A percentile compares a stretch with the other conserved stretches of the same genome.
Conservation (phyloP, 2,329 filamentous ascomycete genomes). For the Paecilomyces fulvus region DNA sequence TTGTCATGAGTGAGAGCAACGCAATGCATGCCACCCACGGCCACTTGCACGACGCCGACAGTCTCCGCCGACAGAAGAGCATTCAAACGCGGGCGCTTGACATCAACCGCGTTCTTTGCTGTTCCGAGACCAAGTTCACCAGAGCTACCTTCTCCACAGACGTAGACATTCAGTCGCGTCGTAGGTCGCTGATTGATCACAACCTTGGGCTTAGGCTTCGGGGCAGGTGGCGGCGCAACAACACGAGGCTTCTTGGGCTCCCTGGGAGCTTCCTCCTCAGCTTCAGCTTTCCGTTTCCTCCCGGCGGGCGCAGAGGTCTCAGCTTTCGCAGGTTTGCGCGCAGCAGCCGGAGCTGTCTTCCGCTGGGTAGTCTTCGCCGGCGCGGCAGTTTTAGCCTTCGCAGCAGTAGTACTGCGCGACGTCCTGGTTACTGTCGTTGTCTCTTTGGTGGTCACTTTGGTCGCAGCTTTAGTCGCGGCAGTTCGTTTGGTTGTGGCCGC, state of each 20-base stretch:
- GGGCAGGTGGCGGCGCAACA: constrained; percentile 15
- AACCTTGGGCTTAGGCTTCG: constrained; percentile 25
- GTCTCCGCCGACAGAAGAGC: constrained; percentile 47
- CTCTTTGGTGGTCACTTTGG: background rate
- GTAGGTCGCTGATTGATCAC: constrained; percentile 56
- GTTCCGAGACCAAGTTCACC: constrained; percentile 73
- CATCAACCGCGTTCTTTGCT: constrained; percentile 58
- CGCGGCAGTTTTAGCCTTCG: constrained; percentile 2
- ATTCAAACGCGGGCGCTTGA: constrained; percentile 66
- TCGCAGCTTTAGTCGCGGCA: background rate
- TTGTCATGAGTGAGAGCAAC: constrained; percentile 70
- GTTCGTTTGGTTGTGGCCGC: constrained; percentile 12
- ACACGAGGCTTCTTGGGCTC: constrained; percentile 24
- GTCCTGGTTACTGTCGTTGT: background rate
- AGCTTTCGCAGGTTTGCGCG: constrained; percentile 7
- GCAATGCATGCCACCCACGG: constrained; percentile 75
- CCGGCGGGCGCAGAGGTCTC: constrained; percentile 10
- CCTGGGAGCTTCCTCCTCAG: constrained; percentile 18
- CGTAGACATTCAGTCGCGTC: constrained; percentile 58
- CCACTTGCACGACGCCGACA: constrained; percentile 64
- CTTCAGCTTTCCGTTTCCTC: constrained; percentile 29
- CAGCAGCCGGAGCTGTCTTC: constrained; percentile 10
- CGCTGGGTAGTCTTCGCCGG: constrained; percentile 11
- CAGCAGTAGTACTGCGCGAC: constrained; percentile 3
- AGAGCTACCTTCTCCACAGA: constrained; percentile 71